phyloP scores from a whole-genome alignment of 2,329 filamentous ascomycete species.

The Diplocarpon rosae region DNA sequence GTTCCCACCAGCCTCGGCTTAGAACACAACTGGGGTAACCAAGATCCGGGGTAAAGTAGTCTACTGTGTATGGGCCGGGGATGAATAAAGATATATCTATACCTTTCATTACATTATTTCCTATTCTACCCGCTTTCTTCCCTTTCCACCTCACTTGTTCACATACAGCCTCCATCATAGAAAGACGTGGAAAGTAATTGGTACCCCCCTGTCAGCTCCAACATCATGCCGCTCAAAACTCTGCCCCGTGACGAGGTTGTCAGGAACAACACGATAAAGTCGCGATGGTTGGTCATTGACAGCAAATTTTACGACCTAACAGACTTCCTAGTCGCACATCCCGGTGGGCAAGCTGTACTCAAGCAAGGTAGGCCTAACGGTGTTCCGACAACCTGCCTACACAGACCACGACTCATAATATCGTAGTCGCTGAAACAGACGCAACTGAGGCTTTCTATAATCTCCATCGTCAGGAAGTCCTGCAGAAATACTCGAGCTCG shows the following conservation, averaged over 20 bases:
- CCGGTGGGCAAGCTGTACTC: constrained; percentile 52
- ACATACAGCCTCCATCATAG: no score
- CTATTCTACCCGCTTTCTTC: no score
- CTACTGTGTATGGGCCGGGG: no score
- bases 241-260: constrained; percentile 54
- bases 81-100: no score
- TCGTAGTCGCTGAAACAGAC: constrained; percentile 59
- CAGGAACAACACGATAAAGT: constrained; percentile 61
- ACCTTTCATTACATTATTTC: no score
- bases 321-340: constrained; percentile 77
- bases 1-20: no score
- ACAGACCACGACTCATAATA: neutral
- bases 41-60: no score
- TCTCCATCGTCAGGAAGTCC: constrained; percentile 82
- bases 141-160: no score
- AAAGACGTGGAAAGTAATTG: no score
- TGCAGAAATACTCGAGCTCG: constrained; percentile 65
- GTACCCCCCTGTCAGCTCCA: neutral
- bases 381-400: neutral
- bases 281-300: constrained; percentile 72
- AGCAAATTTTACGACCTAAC: constrained; percentile 78
- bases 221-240: constrained; percentile 23
- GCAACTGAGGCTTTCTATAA: constrained; percentile 83
- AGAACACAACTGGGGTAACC: no score
- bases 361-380: constrained; percentile 37